Evolutionary conservation across 805 yeast species (phyloP), one percentile per base, ranked within the genome.

Genomic region (Candida pini): DNA sequence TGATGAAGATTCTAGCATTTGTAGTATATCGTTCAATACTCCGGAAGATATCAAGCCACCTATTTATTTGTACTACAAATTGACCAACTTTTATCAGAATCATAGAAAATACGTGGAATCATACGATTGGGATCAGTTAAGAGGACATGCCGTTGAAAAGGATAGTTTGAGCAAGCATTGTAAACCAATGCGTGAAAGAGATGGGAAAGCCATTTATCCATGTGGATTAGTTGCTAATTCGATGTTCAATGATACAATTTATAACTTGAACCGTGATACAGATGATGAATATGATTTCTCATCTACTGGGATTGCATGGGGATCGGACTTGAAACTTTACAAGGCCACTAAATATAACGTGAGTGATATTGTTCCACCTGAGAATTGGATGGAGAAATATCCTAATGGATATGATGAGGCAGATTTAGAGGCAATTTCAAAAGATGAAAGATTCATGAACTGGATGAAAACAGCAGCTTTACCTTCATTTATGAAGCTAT

Each of bases 381-480:
- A 92, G 34, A 86, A 83, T 62, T 90, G 98, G 98, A 66, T 62
- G 26, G 69, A 73, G 43, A 64, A 53, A 62, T 90, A 60, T 57
- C 97, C 97, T 2, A 62, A 88, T 40, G 97, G 97, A 0, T 90
- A 92, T 62, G 86, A 82, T n/a, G 78, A 73, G 22, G 75, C 74
- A 5, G 87, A 86, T 56, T 48, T 90, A 41, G 95, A 95, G 3
- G 81, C 84, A 53, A 55, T 90, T 31, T 69, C 84, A 2, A 54
- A 62, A 24, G 79, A 92, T 87, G 90, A 86, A 54, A 79, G 79
- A 45, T 73, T 90, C 48, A 96, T 88, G 65, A 90, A 88, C 58
- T 90, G 98, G 98, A 90, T 90, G 97, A 76, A 95, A 51, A 88
- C 97, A 1, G 96, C 97, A 0, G 96, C 95, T 0, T 66, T 90